Evolutionary conservation across 108 stramenopile species (phyloP).

Genomic region (Thalassiosira profunda): DNA sequence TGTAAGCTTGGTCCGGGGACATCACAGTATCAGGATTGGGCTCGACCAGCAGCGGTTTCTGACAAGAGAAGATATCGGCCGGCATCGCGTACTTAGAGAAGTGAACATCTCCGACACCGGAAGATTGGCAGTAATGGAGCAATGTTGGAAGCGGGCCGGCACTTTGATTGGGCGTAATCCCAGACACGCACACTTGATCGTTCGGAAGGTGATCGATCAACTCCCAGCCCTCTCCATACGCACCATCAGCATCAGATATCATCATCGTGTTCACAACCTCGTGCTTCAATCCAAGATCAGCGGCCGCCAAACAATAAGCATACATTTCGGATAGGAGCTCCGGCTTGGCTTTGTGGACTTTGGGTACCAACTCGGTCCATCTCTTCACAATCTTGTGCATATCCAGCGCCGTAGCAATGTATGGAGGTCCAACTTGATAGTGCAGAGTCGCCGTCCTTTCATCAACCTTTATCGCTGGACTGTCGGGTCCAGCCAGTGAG

Average conservation of each 20-base stretch:
- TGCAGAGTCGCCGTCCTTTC: slow-evolving; percentile 51
- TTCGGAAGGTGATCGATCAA: slow-evolving; percentile 50
- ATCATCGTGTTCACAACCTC: slow-evolving; percentile 82
- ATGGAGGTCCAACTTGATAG: slow-evolving; percentile 95
- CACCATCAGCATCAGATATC: slow-evolving; percentile 61
- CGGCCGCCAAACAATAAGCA: slow-evolving; percentile 88
- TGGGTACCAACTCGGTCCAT: slow-evolving; percentile 82
- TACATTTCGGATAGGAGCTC: slow-evolving; percentile 54
- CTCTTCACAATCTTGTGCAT: slow-evolving; percentile 72
- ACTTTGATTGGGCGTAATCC: slow-evolving; percentile 20
- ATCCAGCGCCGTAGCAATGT: slow-evolving; percentile 85
- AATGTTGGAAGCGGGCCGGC: slow-evolving; percentile 52
- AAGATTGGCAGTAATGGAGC: slow-evolving; percentile 87
- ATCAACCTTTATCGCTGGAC: slow-evolving; percentile 41
- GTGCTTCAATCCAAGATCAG: slow-evolving; percentile 78
- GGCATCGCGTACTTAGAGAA: slow-evolving; percentile 77
- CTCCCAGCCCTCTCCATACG: slow-evolving; percentile 82
- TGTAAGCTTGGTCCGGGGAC: slow-evolving; percentile 29
- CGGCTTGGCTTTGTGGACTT: slow-evolving; percentile 55
- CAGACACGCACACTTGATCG: slow-evolving; percentile 22
- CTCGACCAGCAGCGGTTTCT: slow-evolving; percentile 60
- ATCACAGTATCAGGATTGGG: slow-evolving; percentile 61
- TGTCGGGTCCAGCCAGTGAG: slow-evolving; percentile 59
- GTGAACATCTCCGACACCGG: slow-evolving; percentile 64
- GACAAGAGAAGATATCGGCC: slow-evolving; percentile 69